A percentile compares a stretch with the other conserved stretches of the same genome.
Conservation (phyloP, 306 rosid species). For the Fragaria vesca region DNA sequence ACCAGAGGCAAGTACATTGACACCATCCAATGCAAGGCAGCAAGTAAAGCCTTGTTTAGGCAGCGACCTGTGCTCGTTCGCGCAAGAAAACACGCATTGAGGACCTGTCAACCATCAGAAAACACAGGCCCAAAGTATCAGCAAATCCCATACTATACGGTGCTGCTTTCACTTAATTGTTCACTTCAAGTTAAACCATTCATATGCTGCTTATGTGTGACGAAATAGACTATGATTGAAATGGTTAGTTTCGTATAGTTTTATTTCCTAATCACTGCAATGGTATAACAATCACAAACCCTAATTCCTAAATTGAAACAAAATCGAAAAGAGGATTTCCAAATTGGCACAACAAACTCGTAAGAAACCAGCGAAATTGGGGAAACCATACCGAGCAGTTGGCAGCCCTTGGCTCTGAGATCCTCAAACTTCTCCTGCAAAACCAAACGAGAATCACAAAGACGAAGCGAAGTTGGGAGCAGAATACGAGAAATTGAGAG, state of each 20-base stretch:
- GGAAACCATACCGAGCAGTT: conserved; percentile 56
- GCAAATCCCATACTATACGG: neutral
- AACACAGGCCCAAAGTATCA: conserved; percentile 17
- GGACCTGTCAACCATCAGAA: conserved; percentile 61
- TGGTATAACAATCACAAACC: neutral
- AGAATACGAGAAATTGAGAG: neutral
- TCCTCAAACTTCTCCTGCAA: conserved; percentile 78
- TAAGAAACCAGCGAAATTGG: neutral
- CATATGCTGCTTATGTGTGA: neutral
- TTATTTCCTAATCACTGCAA: neutral
- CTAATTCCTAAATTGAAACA: neutral
- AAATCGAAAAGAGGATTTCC: neutral
- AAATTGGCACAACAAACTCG: neutral
- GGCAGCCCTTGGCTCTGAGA: conserved; percentile 76
- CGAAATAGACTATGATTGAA: neutral
- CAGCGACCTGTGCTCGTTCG: conserved; percentile 56
- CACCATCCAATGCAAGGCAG: conserved; percentile 94
- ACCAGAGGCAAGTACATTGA: conserved; percentile 89
- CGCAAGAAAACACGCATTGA: conserved; percentile 79
- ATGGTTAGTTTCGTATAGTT: neutral
- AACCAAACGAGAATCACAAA: neutral
- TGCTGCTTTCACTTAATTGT: neutral
- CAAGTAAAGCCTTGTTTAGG: conserved; percentile 83
- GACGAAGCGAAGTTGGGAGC: conserved; percentile 1
- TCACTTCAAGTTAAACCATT: neutral